Conservation (phyloP, 192 early-diverging fungal genomes). For the Geranomyces variabilis region DNA sequence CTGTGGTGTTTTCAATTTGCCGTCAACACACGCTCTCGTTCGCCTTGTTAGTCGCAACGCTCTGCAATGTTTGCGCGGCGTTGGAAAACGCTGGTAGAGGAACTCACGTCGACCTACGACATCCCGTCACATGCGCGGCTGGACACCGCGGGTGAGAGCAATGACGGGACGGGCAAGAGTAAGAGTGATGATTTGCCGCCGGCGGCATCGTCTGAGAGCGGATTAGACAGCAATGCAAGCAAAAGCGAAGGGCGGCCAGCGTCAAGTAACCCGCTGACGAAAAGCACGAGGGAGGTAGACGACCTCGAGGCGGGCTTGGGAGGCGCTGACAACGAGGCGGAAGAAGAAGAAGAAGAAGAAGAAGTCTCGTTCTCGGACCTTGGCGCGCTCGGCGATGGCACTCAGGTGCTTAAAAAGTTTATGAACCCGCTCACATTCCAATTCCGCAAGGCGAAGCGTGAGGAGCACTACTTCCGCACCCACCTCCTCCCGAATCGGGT, state of each 20-base stretch:
- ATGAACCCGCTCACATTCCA: constrained; percentile 34
- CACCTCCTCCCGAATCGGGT: constrained; percentile 38
- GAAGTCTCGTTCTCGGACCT: constrained; percentile 5
- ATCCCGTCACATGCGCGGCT: background rate
- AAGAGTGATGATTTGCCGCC: too few species aligned
- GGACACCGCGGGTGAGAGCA: too few species aligned
- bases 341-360: background rate
- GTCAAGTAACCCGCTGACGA: too few species aligned
- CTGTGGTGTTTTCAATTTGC: too few species aligned
- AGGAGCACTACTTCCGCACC: constrained; percentile 41
- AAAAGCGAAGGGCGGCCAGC: too few species aligned
- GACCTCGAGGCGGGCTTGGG: too few species aligned
- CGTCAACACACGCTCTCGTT: too few species aligned
- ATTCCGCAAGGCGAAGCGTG: constrained; percentile 28
- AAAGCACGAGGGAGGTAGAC: too few species aligned
- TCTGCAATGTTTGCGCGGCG: background rate
- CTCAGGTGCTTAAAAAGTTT: constrained; percentile 7
- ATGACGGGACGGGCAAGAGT: too few species aligned
- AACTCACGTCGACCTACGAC: constrained; percentile 17
- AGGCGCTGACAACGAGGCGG: background rate
- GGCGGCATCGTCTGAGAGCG: too few species aligned
- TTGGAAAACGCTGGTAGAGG: background rate
- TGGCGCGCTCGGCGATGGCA: constrained; percentile 5
- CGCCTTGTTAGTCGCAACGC: too few species aligned
- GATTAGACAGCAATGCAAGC: too few species aligned